Percentiles rank a stretch among this genome's conserved stretches.
phyloP scores from a whole-genome alignment of 164 flowering plant species.

The Warburgia ugandensis region DNA sequence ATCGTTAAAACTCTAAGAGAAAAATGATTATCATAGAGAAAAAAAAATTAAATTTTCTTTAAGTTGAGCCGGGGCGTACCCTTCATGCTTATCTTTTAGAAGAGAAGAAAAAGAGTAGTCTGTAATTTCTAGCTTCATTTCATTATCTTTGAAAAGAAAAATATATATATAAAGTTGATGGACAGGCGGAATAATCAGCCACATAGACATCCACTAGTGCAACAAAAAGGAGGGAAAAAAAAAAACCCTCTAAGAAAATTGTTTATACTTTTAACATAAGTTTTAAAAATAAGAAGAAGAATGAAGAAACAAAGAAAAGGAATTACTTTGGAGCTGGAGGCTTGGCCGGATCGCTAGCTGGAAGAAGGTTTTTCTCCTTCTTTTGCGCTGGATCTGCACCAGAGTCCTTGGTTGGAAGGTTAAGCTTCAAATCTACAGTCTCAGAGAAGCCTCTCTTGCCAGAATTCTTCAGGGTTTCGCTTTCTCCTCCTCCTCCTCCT shows the following conservation, averaged over 20 bases:
- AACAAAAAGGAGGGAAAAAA: background rate
- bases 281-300: background rate
- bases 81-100: too few relatives aligned
- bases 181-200: background rate
- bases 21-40: background rate
- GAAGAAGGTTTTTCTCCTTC: slow-evolving; percentile 12
- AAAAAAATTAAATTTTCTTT: background rate
- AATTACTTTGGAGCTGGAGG: slow-evolving; percentile 16
- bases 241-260: background rate
- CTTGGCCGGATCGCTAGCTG: slow-evolving; percentile 10
- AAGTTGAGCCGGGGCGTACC: too few relatives aligned
- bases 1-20: background rate
- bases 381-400: slow-evolving; percentile 6
- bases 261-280: too few relatives aligned
- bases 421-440: slow-evolving; percentile 77
- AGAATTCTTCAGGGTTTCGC: slow-evolving; percentile 18
- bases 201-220: background rate
- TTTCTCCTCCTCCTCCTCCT: slow-evolving; percentile 9
- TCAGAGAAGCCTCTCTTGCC: slow-evolving; percentile 57
- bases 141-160: background rate
- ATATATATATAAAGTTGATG: background rate
- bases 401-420: slow-evolving; percentile 24
- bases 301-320: background rate
- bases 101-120: too few relatives aligned
- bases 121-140: background rate